Conservation (phyloP, 768 basidiomycete species). For the Mycena haematopus region DNA sequence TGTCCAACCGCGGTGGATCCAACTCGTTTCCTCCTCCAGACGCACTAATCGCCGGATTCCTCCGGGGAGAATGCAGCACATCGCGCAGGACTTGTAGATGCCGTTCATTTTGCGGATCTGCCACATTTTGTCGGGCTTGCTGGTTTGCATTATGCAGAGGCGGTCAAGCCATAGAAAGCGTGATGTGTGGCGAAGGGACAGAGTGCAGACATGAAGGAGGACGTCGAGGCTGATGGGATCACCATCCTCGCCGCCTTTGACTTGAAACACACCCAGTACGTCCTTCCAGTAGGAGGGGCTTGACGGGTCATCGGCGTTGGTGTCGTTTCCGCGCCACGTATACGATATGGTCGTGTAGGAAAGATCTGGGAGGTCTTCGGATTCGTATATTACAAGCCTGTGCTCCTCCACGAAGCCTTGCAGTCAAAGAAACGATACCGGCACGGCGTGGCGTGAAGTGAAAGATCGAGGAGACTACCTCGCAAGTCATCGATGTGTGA, state of each 20-base stretch:
- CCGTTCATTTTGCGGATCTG: background rate
- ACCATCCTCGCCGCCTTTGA: background rate
- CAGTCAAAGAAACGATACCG: background rate
- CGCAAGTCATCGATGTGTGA: too few relatives aligned
- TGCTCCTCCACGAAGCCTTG: background rate
- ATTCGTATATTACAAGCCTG: background rate
- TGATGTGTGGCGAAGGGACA: background rate
- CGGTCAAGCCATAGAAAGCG: background rate
- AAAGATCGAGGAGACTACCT: background rate
- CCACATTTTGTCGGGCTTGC: background rate
- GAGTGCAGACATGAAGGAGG: background rate
- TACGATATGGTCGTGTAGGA: background rate
- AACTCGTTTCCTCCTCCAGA: background rate
- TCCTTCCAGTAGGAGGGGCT: too few relatives aligned
- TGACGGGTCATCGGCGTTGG: background rate
- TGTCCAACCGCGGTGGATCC: conserved; percentile 4
- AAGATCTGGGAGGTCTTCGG: background rate
- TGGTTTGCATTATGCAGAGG: background rate
- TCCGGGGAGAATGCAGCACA: background rate
- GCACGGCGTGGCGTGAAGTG: background rate
- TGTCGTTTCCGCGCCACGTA: background rate
- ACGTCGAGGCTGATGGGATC: background rate
- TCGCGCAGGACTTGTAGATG: background rate
- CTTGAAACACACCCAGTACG: background rate
- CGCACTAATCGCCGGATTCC: background rate